Conservation (phyloP, 495 filamentous ascomycete genomes). For the Aspergillus nidulans region DNA sequence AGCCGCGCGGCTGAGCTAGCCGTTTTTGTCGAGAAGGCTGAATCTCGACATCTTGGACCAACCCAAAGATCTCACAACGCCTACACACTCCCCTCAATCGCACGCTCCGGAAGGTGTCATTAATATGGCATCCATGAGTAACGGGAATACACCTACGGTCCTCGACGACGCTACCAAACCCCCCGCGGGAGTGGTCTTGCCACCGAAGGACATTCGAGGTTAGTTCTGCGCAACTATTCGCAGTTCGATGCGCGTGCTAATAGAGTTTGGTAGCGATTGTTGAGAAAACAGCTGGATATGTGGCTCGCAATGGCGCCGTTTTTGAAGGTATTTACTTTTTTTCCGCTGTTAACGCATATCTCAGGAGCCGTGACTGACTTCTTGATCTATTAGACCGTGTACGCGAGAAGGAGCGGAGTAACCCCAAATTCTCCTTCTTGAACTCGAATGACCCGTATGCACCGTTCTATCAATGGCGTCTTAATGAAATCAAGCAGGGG, state of each 20-base stretch:
- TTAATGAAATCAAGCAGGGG: constrained; percentile 77
- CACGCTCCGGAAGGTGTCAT: constrained; percentile 10
- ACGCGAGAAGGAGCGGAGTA: constrained; percentile 76
- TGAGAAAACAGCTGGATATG: constrained; percentile 95
- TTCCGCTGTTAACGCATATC: background rate
- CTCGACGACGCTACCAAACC: constrained; percentile 62
- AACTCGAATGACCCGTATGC: constrained; percentile 77
- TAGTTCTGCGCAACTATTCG: constrained; percentile 17
- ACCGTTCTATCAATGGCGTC: constrained; percentile 84
- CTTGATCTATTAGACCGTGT: constrained; percentile 57
- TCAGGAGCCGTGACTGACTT: constrained; percentile 6
- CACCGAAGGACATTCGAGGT: constrained; percentile 77
- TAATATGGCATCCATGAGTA: constrained; percentile 55
- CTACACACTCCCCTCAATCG: background rate
- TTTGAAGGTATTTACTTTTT: constrained; percentile 62
- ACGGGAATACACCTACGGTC: constrained; percentile 48
- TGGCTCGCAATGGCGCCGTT: constrained; percentile 70
- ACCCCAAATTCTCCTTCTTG: constrained; percentile 90
- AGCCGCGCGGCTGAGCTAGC: background rate
- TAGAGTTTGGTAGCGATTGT: constrained; percentile 54
- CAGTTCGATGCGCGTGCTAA: constrained; percentile 3
- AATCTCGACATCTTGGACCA: background rate
- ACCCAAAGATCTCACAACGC: background rate
- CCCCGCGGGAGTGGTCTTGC: constrained; percentile 77
- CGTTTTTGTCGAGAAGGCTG: background rate